Percentiles rank a stretch among this genome's conserved stretches.
These are phyloP conservation scores for Metschnikowia orientalis DNA, from an alignment of 805 yeast genomes.

Conservation along the genomic window DNA sequence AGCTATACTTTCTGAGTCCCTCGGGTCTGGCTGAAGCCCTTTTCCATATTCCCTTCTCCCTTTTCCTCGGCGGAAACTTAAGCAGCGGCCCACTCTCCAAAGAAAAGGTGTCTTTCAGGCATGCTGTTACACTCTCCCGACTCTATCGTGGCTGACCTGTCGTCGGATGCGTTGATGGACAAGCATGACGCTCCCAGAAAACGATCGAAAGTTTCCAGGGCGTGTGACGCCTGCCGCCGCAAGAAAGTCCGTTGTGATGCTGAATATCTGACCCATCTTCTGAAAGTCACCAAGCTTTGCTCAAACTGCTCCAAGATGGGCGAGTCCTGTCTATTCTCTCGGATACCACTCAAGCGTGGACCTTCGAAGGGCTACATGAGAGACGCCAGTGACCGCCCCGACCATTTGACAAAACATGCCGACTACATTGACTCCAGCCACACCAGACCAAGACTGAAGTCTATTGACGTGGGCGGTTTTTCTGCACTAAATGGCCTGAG, in stretches of 20 bases:
- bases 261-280: slow-evolving; percentile 41
- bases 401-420: background rate
- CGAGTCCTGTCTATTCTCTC: slow-evolving; percentile 61
- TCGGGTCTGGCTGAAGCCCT: too few relatives aligned
- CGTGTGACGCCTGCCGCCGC: slow-evolving; percentile 76
- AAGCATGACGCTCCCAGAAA: slow-evolving; percentile 40
- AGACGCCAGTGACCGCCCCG: slow-evolving; percentile 35
- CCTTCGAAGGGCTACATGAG: slow-evolving; percentile 70
- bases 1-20: too few relatives aligned
- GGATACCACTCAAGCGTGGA: slow-evolving; percentile 74
- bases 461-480: slow-evolving; percentile 12
- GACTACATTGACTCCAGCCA: background rate
- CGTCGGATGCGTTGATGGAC: slow-evolving; percentile 3
- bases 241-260: slow-evolving; percentile 74
- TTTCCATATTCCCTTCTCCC: slow-evolving; percentile 2
- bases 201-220: slow-evolving; percentile 70
- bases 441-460: slow-evolving; percentile 15
- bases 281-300: slow-evolving; percentile 50
- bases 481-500: slow-evolving; percentile 2
- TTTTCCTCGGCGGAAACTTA: slow-evolving; percentile 1
- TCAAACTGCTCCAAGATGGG: slow-evolving; percentile 57
- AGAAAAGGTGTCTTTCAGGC: background rate
- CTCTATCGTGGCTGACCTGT: slow-evolving; percentile 2
- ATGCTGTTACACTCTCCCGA: slow-evolving; percentile 8
- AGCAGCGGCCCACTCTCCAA: too few relatives aligned